Percentiles rank a stretch among this genome's conserved stretches.
Conservation (phyloP, 352 stramenopile species). For the Albugo laibachii region DNA sequence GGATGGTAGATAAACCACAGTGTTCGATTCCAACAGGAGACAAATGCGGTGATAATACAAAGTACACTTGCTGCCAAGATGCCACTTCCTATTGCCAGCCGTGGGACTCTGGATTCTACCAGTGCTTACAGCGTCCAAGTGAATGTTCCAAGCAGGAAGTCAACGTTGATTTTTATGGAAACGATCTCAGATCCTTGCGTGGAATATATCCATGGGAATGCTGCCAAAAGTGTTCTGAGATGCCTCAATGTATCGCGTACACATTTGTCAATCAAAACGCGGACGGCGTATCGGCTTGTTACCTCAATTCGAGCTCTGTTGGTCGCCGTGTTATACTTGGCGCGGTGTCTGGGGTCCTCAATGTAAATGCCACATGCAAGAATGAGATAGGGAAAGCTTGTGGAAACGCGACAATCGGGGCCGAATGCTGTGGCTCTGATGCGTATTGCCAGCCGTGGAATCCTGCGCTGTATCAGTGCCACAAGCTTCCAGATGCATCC, state of each 20-base stretch:
- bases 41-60: background rate
- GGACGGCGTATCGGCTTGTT: constrained; percentile 17
- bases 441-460: constrained; percentile 30
- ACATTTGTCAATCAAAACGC: constrained; percentile 23
- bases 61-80: background rate
- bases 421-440: constrained; percentile 17
- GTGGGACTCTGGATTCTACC: constrained; percentile 18
- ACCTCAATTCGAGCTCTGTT: constrained; percentile 11
- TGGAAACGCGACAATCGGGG: constrained; percentile 7
- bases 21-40: background rate
- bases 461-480: constrained; percentile 21
- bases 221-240: constrained; percentile 21
- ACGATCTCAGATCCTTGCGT: constrained; percentile 18
- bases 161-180: constrained; percentile 25
- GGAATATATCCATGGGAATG: constrained; percentile 14
- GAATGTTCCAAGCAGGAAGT: constrained; percentile 18
- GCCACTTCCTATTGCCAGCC: constrained; percentile 17
- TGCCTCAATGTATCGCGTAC: constrained; percentile 21
- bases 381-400: too few species aligned
- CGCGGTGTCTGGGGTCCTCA: constrained; percentile 2
- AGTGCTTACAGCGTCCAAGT: constrained; percentile 14
- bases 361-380: background rate
- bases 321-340: constrained; percentile 4
- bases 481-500: background rate
- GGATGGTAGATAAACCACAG: background rate